These are phyloP conservation scores for Rhizodiscina lignyota DNA, from an alignment of 495 filamentous ascomycete species.

Conservation along the genomic window DNA sequence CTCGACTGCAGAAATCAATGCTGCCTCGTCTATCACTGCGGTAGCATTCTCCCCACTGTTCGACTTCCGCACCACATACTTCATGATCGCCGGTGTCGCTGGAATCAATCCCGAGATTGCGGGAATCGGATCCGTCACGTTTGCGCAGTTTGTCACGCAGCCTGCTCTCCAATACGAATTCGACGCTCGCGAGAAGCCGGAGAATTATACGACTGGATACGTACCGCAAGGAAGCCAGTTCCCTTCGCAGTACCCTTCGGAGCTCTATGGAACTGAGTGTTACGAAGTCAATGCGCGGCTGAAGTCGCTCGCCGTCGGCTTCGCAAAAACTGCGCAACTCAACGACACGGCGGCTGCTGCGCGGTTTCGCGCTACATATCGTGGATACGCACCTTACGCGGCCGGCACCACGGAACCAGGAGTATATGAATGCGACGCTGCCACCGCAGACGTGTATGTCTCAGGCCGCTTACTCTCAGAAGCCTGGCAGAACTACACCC, in stretches of 20 bases:
- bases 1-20: slow-evolving; percentile 58
- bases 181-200: slow-evolving; percentile 50
- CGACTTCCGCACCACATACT: slow-evolving; percentile 50
- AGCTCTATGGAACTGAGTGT: slow-evolving; percentile 61
- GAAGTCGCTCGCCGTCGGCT: slow-evolving; percentile 34
- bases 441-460: slow-evolving; percentile 59
- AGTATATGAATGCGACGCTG: slow-evolving; percentile 58
- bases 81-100: slow-evolving; percentile 55
- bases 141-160: slow-evolving; percentile 52
- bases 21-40: slow-evolving; percentile 42
- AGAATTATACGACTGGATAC: slow-evolving; percentile 50
- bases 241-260: slow-evolving; percentile 42
- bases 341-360: slow-evolving; percentile 34
- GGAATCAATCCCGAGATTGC: slow-evolving; percentile 51
- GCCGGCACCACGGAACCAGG: no score
- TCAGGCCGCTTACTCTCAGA: slow-evolving; percentile 42
- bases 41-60: slow-evolving; percentile 44
- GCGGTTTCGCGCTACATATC: slow-evolving; percentile 47
- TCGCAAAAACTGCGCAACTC: slow-evolving; percentile 38
- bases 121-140: slow-evolving; percentile 44
- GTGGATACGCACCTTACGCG: no score
- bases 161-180: slow-evolving; percentile 63
- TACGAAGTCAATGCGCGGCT: slow-evolving; percentile 53
- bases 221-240: slow-evolving; percentile 37
- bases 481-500: slow-evolving; percentile 49